Evolutionary conservation across 805 yeast genomes (phyloP).

Genomic region (Metschnikowia dekortorum): DNA sequence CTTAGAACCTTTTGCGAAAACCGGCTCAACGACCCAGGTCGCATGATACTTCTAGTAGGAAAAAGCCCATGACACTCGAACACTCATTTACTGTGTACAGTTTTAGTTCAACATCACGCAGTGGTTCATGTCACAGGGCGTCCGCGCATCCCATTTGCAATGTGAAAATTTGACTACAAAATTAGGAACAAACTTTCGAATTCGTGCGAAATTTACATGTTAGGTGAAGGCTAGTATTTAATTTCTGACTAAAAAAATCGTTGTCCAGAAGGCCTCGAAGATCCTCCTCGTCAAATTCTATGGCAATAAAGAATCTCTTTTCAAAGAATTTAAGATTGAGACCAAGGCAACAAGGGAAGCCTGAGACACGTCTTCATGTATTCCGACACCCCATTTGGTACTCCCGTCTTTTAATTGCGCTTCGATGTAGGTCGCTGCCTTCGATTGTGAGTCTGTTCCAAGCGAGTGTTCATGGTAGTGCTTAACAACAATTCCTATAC

Average conservation of each 20-base stretch:
- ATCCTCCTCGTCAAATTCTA: not conserved
- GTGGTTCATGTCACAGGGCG: no score
- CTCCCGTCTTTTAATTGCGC: conserved; percentile 13
- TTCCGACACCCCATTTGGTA: conserved; percentile 84
- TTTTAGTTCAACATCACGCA: no score
- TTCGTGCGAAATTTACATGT: no score
- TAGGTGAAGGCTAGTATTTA: no score
- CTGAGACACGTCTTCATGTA: conserved; percentile 83
- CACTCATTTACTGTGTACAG: no score
- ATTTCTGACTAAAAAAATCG: not conserved
- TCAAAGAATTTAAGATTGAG: conserved; percentile 55
- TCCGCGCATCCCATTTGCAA: no score
- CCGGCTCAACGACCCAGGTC: no score
- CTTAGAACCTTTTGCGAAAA: no score
- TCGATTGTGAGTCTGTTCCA: conserved; percentile 64
- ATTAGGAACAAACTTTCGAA: no score
- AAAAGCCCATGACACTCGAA: no score
- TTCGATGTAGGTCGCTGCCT: conserved; percentile 72
- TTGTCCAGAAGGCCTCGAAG: not conserved
- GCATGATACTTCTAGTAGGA: no score
- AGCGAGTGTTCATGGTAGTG: conserved; percentile 77
- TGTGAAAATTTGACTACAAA: not conserved
- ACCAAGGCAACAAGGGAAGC: conserved; percentile 72
- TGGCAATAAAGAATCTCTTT: conserved; percentile 6
- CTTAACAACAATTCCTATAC: conserved; percentile 53